phyloP scores from a whole-genome alignment of 768 basidiomycete species.

The Holtermanniella nyarrowii region DNA sequence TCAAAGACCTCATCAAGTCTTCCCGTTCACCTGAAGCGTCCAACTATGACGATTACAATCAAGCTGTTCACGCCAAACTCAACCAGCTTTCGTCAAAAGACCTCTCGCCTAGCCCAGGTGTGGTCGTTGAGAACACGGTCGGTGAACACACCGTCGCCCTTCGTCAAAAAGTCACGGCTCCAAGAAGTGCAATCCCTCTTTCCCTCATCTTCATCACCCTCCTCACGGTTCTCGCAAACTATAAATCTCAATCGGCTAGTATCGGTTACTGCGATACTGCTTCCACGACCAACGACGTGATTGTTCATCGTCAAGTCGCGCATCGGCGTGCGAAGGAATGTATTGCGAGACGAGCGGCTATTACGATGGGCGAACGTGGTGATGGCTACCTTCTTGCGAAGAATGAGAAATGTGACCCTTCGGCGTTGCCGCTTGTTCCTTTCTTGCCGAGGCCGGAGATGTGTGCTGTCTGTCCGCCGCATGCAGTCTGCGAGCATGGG shows the following conservation, averaged over 20 bases:
- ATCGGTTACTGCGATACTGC: constrained; percentile 42
- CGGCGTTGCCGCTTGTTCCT: constrained; percentile 30
- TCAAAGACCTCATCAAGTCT: constrained; percentile 11
- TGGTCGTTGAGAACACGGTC: constrained; percentile 12
- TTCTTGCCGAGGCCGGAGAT: constrained; percentile 27
- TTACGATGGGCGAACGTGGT: not conserved
- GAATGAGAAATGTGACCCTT: constrained; percentile 26
- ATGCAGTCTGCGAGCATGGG: constrained; percentile 39
- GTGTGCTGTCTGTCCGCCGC: constrained; percentile 42
- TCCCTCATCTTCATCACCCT: constrained; percentile 22
- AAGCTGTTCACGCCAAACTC: constrained; percentile 17
- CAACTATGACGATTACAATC: constrained; percentile 26
- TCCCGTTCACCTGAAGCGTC: constrained; percentile 12
- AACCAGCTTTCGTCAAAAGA: constrained; percentile 14
- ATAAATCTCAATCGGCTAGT: constrained; percentile 21
- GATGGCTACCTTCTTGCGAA: constrained; percentile 8
- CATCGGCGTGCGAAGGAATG: constrained; percentile 22
- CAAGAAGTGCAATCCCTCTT: constrained; percentile 17
- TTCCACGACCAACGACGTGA: constrained; percentile 27
- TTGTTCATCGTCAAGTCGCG: constrained; percentile 15
- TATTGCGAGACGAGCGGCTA: constrained; percentile 13
- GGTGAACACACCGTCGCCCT: constrained; percentile 7
- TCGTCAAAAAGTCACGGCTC: constrained; percentile 5
- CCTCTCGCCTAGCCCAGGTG: constrained; percentile 2
- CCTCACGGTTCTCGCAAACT: constrained; percentile 19